These are phyloP conservation scores for Mycena venus DNA, from an alignment of 768 basidiomycete genomes.

Conservation along the genomic window DNA sequence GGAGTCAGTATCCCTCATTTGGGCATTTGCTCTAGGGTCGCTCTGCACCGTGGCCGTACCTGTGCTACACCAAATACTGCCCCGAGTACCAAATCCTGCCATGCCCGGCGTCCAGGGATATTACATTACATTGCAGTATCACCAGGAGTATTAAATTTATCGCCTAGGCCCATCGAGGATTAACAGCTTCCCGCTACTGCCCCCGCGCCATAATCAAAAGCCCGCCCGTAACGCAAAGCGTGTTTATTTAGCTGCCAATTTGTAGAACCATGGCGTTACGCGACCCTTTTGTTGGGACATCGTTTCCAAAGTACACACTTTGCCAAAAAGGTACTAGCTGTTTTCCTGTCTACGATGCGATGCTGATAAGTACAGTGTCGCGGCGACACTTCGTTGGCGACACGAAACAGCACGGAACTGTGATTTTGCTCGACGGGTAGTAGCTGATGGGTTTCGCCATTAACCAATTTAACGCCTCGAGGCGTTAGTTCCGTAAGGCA, in stretches of 20 bases:
- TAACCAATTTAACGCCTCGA: not conserved
- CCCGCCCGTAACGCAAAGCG: not conserved
- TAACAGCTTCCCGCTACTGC: constrained; percentile 10
- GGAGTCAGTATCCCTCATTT: constrained; percentile 25
- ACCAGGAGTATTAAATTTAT: not conserved
- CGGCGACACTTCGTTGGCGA: not conserved
- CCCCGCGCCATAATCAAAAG: constrained; percentile 2
- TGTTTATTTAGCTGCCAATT: not conserved
- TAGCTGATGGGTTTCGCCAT: not conserved
- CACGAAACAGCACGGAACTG: not conserved
- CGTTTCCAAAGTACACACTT: not conserved
- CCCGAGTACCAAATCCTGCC: not conserved
- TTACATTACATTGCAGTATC: constrained; percentile 6
- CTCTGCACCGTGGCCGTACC: not conserved
- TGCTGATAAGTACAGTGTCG: too few relatives aligned
- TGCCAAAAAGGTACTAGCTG: not conserved
- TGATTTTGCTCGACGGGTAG: not conserved
- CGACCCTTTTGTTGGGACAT: not conserved
- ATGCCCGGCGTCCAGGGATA: constrained; percentile 21
- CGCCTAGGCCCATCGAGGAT: not conserved
- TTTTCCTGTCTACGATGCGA: not conserved
- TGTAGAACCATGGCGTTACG: constrained; percentile 1
- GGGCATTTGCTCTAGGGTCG: not conserved
- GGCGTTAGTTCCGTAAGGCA: constrained; percentile 4
- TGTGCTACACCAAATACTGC: not conserved